Evolutionary conservation across 139 green algal genomes (phyloP).

Genomic region (Astrephomene gubernaculifera): DNA sequence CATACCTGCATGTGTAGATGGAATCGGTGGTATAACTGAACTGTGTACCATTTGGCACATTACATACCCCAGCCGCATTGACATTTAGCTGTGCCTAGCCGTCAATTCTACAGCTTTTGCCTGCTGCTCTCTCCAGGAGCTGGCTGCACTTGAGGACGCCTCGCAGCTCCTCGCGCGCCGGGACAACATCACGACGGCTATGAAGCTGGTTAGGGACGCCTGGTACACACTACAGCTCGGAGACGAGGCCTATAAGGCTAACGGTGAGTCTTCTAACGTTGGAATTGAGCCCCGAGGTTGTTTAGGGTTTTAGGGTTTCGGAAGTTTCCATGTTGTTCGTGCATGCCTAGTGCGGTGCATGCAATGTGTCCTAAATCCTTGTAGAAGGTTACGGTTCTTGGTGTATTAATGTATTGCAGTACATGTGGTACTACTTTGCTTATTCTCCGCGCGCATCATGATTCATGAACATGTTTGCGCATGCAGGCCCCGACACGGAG

Average conservation of each 20-base stretch:
- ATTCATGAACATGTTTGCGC: background rate
- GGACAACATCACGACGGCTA: background rate
- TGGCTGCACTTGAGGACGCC: background rate
- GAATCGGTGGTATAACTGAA: too few relatives aligned
- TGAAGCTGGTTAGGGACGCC: constrained; percentile 1
- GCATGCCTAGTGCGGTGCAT: background rate
- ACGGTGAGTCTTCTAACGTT: background rate
- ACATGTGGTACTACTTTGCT: background rate
- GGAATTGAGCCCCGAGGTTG: background rate
- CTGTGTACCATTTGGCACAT: too few relatives aligned
- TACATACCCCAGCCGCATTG: too few relatives aligned
- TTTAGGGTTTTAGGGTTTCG: background rate
- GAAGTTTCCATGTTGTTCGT: background rate
- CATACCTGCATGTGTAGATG: too few relatives aligned
- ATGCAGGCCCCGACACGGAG: background rate
- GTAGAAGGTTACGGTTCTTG: background rate
- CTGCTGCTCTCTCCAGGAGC: constrained; percentile 11
- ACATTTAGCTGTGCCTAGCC: too few relatives aligned
- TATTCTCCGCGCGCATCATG: background rate
- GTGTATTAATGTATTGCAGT: too few relatives aligned
- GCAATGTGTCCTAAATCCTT: background rate
- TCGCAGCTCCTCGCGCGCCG: background rate
- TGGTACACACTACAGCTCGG: constrained; percentile 24
- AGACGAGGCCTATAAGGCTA: background rate
- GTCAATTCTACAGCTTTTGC: too few relatives aligned